Conservation (phyloP, 1,139 yeast genomes). For the Magnusiomyces clavatus region DNA sequence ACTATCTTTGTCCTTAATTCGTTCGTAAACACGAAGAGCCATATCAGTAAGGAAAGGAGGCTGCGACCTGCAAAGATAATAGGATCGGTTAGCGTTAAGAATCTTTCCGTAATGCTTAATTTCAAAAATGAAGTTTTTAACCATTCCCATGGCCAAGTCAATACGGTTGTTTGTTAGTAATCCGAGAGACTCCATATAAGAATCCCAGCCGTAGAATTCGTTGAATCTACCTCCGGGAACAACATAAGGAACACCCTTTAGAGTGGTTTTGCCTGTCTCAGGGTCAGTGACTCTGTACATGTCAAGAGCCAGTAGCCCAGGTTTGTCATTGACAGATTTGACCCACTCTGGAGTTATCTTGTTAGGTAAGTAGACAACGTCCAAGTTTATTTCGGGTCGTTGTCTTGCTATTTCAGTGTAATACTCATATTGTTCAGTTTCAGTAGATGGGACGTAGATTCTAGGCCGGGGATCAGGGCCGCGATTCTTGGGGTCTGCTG, state of each 20-base stretch:
- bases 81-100: slow-evolving; percentile 87
- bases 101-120: slow-evolving; percentile 87
- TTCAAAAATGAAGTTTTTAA: slow-evolving; percentile 86
- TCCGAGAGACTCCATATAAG: slow-evolving; percentile 88
- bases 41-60: slow-evolving; percentile 98
- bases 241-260: slow-evolving; percentile 74
- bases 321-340: slow-evolving; percentile 67
- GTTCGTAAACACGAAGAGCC: slow-evolving; percentile 65
- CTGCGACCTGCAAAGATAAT: slow-evolving; percentile 86
- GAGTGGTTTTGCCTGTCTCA: slow-evolving; percentile 35
- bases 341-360: slow-evolving; percentile 62
- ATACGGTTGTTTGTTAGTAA: slow-evolving; percentile 57
- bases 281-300: slow-evolving; percentile 43
- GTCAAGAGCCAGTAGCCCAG: slow-evolving; percentile 82
- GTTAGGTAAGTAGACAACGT: slow-evolving; percentile 63
- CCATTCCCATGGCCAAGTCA: slow-evolving; percentile 82
- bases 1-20: slow-evolving; percentile 35
- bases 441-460: slow-evolving; percentile 66
- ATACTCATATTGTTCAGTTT: slow-evolving; percentile 67
- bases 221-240: slow-evolving; percentile 98
- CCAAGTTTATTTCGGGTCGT: slow-evolving; percentile 54
- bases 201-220: slow-evolving; percentile 97
- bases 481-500: slow-evolving; percentile 68
- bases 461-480: slow-evolving; percentile 58
- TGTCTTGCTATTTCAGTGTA: slow-evolving; percentile 47